These are phyloP conservation scores for Lathyrus aphaca DNA, from an alignment of 306 rosid genomes.

Conservation along the genomic window DNA sequence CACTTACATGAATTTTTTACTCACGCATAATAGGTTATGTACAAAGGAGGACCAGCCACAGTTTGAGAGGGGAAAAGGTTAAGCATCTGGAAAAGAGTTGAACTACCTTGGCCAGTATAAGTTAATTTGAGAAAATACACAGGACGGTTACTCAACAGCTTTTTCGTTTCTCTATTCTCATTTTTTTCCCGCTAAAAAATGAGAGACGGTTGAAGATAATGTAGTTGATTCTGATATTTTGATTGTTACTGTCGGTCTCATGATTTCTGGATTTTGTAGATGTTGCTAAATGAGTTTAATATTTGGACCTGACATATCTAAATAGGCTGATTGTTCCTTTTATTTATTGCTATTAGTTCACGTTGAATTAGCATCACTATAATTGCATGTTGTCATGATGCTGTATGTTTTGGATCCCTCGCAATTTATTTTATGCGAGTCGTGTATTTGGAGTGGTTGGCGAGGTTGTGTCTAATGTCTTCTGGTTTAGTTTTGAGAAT, in stretches of 20 bases:
- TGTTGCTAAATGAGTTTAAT: neutral
- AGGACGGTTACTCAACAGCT: neutral
- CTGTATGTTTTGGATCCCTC: no score
- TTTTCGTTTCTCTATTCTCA: neutral
- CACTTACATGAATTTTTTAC: neutral
- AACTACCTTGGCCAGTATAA: no score
- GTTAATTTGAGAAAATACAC: neutral
- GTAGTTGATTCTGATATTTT: slow-evolving; percentile 23
- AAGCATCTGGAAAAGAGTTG: neutral
- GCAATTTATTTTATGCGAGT: no score
- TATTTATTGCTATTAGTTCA: no score
- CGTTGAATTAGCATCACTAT: no score
- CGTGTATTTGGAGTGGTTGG: no score
- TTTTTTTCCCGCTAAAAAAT: neutral
- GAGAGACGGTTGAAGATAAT: slow-evolving; percentile 5
- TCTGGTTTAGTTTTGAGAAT: no score
- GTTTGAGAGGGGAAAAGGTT: neutral
- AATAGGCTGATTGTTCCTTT: no score
- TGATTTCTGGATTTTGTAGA: slow-evolving; percentile 13
- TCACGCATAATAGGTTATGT: neutral
- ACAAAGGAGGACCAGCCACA: neutral
- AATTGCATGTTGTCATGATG: no score
- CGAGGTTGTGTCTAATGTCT: no score
- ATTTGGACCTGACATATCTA: no score
- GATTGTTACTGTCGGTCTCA: neutral